Percentiles rank a stretch among this genome's conserved stretches.
Conservation (phyloP, 2,329 filamentous ascomycete genomes). For the Ophiostoma populinum region DNA sequence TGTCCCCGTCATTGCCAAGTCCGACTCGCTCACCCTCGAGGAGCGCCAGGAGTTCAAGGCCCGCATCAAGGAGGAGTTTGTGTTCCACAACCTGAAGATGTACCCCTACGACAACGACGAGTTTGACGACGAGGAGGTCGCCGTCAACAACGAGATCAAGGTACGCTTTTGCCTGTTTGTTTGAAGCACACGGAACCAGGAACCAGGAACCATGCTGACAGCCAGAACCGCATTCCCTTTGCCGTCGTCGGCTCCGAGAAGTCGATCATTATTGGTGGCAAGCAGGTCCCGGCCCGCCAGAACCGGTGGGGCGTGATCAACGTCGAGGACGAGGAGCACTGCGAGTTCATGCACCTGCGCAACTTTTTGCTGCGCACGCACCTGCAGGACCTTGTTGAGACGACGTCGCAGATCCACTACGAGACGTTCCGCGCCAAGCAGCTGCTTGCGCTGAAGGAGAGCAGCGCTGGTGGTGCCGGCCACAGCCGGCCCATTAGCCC, state of each 20-base stretch:
- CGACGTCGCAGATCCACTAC: slow-evolving; percentile 98
- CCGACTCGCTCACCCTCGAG: slow-evolving; percentile 87
- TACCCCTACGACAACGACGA: slow-evolving; percentile 99
- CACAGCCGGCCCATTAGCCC: slow-evolving; percentile 89
- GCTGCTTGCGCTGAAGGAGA: slow-evolving; percentile 93
- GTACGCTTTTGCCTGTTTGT: slow-evolving; percentile 30
- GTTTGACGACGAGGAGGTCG: slow-evolving; percentile 90
- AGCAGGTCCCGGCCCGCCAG: slow-evolving; percentile 92
- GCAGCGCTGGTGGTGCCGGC: slow-evolving; percentile 53
- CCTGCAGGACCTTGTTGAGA: slow-evolving; percentile 96
- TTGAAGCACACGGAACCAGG: neutral
- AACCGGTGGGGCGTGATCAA: slow-evolving; percentile 99
- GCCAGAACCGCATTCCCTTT: slow-evolving; percentile 80
- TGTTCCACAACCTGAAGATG: slow-evolving; percentile 99
- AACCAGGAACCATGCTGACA: neutral
- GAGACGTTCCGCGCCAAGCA: slow-evolving; percentile 99
- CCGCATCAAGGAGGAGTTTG: slow-evolving; percentile 97
- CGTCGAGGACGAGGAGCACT: slow-evolving; percentile 97
- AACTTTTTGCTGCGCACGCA: slow-evolving; percentile 98
- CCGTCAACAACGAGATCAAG: slow-evolving; percentile 92
- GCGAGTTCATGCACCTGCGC: slow-evolving; percentile 95
- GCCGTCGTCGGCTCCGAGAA: slow-evolving; percentile 97
- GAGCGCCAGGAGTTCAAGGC: slow-evolving; percentile 96
- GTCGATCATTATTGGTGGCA: slow-evolving; percentile 91
- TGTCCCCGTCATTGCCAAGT: slow-evolving; percentile 96